Evolutionary conservation across 2,329 filamentous ascomycete species (phyloP).

Genomic region (Colletotrichum sp.): DNA sequence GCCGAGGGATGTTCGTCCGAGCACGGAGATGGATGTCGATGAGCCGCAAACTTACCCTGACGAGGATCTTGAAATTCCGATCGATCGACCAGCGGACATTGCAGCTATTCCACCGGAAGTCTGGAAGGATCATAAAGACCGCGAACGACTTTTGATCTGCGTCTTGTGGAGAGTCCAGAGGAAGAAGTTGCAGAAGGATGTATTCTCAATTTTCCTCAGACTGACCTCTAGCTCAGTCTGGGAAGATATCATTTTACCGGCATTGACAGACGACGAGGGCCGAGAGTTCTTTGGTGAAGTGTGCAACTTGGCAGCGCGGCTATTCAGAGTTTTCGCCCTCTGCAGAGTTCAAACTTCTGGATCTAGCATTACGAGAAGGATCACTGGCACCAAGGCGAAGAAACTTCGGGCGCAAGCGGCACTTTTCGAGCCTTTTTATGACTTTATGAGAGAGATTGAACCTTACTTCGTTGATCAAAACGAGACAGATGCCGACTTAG

Average conservation of each 20-base stretch:
- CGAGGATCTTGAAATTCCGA: conserved; percentile 10
- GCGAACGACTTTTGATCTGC: conserved; percentile 31
- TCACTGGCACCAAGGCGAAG: conserved; percentile 19
- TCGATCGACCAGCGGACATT: conserved; percentile 13
- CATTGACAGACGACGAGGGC: background rate
- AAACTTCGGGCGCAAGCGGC: conserved; percentile 27
- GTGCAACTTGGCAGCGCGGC: background rate
- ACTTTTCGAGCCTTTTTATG: conserved; percentile 33
- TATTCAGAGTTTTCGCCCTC: conserved; percentile 12
- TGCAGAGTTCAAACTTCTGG: background rate
- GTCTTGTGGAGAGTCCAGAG: conserved; percentile 30
- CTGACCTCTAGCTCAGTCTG: conserved; percentile 27
- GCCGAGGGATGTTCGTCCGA: background rate
- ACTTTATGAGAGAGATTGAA: conserved; percentile 26
- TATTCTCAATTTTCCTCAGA: conserved; percentile 28
- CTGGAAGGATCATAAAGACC: conserved; percentile 27
- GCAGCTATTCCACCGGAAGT: conserved; percentile 1
- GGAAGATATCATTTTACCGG: conserved; percentile 27
- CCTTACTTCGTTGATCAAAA: conserved; percentile 4
- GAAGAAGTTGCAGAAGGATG: conserved; percentile 17
- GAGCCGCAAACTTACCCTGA: background rate
- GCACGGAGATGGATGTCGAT: background rate
- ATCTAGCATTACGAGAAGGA: background rate
- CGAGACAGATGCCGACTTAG: background rate
- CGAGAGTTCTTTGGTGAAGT: background rate